These are phyloP conservation scores for Paramecium bursaria DNA, from an alignment of 73 alveolate genomes.

Conservation along the genomic window DNA sequence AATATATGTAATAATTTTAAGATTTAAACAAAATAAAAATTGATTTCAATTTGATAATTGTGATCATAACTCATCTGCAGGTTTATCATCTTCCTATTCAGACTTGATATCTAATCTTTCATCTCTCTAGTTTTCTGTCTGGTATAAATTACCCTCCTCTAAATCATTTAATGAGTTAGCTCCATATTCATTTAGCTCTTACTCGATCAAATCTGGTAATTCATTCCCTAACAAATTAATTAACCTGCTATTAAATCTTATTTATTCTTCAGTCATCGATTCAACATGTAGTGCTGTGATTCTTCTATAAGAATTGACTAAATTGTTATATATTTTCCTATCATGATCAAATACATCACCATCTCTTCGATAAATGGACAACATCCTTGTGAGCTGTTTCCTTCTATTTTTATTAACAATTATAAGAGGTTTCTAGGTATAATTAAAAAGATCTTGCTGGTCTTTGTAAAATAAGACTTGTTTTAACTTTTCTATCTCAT, in stretches of 20 bases:
- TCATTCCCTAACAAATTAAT: slow-evolving; percentile 26
- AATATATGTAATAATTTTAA: no score
- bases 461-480: not conserved
- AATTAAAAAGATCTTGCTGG: slow-evolving; percentile 4
- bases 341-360: not conserved
- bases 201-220: not conserved
- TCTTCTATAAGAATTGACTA: not conserved
- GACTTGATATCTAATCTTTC: no score
- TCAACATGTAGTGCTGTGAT: not conserved
- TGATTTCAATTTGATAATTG: no score
- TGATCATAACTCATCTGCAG: no score
- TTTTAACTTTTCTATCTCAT: slow-evolving; percentile 33
- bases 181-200: not conserved
- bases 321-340: not conserved
- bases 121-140: no score
- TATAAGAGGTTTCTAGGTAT: slow-evolving; percentile 2
- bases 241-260: slow-evolving; percentile 40
- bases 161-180: no score
- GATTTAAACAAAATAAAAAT: no score
- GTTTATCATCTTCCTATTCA: no score
- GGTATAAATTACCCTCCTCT: no score
- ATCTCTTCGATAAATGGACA: not conserved
- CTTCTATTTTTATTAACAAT: not conserved
- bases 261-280: not conserved
- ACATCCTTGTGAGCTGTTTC: no score